Evolutionary conservation across 2,329 filamentous ascomycete genomes (phyloP).

Genomic region (Arachnopeziza araneosa): DNA sequence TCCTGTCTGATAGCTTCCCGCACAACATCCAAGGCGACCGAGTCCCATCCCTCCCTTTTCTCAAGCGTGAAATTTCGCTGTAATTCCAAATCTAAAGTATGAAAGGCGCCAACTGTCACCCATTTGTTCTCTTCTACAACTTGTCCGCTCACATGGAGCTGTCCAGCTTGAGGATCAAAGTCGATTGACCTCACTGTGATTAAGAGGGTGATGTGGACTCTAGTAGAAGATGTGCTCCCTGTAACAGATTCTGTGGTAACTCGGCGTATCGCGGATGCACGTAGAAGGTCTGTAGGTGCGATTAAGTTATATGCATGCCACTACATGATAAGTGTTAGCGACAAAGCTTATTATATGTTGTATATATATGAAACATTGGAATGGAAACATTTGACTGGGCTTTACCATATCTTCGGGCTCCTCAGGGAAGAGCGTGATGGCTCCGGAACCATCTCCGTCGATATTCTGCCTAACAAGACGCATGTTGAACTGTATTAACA

Average conservation of each 20-base stretch:
- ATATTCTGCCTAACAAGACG: constrained; percentile 62
- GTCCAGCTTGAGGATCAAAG: constrained; percentile 62
- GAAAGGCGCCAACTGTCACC: constrained; percentile 61
- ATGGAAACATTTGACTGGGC: background rate
- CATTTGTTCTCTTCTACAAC: constrained; percentile 62
- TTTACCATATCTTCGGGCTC: constrained; percentile 70
- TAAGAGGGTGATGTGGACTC: constrained; percentile 58
- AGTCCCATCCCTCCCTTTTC: constrained; percentile 86
- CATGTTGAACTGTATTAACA: constrained; percentile 40
- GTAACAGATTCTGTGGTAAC: constrained; percentile 53
- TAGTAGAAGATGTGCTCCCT: constrained; percentile 56
- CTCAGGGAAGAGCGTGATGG: constrained; percentile 61
- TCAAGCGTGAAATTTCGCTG: constrained; percentile 82
- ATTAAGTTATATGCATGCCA: constrained; percentile 75
- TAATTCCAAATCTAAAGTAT: constrained; percentile 79
- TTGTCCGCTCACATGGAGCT: constrained; percentile 62
- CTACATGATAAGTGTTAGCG: constrained; percentile 31
- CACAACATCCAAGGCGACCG: constrained; percentile 72
- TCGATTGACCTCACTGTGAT: constrained; percentile 62
- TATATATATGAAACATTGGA: background rate
- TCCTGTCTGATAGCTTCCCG: constrained; percentile 74
- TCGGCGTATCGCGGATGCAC: constrained; percentile 60
- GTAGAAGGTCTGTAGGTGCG: constrained; percentile 56
- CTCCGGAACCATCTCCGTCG: constrained; percentile 60
- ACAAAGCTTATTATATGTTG: background rate